phyloP scores from a whole-genome alignment of 805 yeast species.

The Nakazawaea wickerhamii region DNA sequence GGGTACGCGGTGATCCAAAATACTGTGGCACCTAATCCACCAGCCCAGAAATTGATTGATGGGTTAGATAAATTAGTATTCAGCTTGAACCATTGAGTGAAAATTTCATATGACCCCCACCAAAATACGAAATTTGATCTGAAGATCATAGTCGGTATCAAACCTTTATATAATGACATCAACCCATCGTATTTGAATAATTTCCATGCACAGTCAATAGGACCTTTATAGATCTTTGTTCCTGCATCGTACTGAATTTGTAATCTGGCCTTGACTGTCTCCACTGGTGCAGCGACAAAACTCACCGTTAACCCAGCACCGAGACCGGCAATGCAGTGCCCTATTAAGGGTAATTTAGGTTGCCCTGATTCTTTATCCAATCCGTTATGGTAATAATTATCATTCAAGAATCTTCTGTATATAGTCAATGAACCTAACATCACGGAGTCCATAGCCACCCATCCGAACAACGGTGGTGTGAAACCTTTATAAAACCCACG shows the following conservation, averaged over 20 bases:
- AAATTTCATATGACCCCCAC: slow-evolving; percentile 90
- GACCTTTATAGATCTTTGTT: slow-evolving; percentile 65
- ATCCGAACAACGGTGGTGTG: slow-evolving; percentile 88
- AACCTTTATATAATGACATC: slow-evolving; percentile 73
- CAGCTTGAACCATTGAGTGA: slow-evolving; percentile 61
- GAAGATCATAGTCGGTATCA: slow-evolving; percentile 81
- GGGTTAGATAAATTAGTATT: slow-evolving; percentile 64
- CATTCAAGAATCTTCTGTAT: slow-evolving; percentile 64
- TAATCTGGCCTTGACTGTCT: slow-evolving; percentile 79
- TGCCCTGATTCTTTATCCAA: slow-evolving; percentile 34
- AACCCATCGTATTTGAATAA: slow-evolving; percentile 58
- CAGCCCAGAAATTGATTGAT: slow-evolving; percentile 83
- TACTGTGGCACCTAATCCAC: slow-evolving; percentile 80
- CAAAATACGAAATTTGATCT: slow-evolving; percentile 82
- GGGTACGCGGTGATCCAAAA: slow-evolving; percentile 92
- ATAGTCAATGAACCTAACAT: slow-evolving; percentile 84
- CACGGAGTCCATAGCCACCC: slow-evolving; percentile 91
- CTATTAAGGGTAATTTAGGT: slow-evolving; percentile 59
- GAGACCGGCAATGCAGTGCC: slow-evolving; percentile 66
- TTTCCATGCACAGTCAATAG: slow-evolving; percentile 66
- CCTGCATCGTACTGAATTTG: slow-evolving; percentile 87
- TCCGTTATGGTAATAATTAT: slow-evolving; percentile 43
- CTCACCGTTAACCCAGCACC: slow-evolving; percentile 94
- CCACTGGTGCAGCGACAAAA: slow-evolving; percentile 94
- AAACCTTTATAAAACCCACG: slow-evolving; percentile 84